These are phyloP conservation scores for Straminergon stramineum DNA, from an alignment of 225 moss, liverwort and hornwort species.

Conservation along the genomic window DNA sequence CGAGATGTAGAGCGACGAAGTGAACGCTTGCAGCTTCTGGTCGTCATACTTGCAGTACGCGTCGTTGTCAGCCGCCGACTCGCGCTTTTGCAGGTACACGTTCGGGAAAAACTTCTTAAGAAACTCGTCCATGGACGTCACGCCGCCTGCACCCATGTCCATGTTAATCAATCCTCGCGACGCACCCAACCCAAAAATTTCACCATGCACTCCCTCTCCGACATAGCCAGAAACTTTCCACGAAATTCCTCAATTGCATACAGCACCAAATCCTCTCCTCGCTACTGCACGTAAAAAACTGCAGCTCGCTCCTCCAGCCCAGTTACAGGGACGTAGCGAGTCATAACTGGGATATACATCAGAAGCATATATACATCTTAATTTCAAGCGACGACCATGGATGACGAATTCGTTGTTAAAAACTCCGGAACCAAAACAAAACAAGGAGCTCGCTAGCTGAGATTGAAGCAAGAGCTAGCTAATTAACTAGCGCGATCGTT, in stretches of 20 bases:
- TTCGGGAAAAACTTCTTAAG: slow-evolving; percentile 34
- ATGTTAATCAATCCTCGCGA: not conserved
- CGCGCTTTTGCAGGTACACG: not conserved
- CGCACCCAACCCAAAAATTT: too few relatives aligned
- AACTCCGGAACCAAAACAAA: not conserved
- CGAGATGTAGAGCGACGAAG: slow-evolving; percentile 51
- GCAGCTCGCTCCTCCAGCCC: not conserved
- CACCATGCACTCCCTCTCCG: not conserved
- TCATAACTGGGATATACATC: not conserved
- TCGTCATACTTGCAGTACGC: slow-evolving; percentile 36
- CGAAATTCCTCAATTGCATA: not conserved
- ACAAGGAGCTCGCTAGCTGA: not conserved
- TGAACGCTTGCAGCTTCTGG: slow-evolving; percentile 46
- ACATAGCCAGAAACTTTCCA: not conserved
- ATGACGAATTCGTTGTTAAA: not conserved
- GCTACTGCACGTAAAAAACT: not conserved
- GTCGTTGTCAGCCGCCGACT: not conserved
- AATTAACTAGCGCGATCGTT: not conserved
- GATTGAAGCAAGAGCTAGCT: not conserved
- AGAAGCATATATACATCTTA: not conserved
- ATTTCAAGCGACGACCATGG: not conserved
- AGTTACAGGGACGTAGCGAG: not conserved
- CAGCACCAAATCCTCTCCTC: not conserved
- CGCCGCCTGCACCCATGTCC: slow-evolving; percentile 14
- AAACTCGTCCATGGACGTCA: slow-evolving; percentile 47